Evolutionary conservation across 768 basidiomycete species (phyloP), one percentile per base, ranked within the genome.

Genomic region (Naganishia randhawae): DNA sequence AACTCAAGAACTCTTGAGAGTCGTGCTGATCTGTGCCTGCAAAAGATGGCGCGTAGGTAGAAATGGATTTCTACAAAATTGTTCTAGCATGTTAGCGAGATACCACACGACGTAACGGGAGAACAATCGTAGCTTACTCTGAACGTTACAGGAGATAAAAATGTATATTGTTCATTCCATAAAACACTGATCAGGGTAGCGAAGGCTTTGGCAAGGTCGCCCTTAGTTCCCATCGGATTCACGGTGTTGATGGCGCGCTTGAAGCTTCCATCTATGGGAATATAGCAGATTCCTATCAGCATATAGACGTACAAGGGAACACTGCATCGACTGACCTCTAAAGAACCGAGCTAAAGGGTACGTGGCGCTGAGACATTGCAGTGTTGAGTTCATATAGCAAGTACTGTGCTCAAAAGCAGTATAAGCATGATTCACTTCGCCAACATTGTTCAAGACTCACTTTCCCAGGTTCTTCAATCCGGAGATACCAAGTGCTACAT

Each of bases 341-440:
- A 99, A 98, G 82, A 94, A 97, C 64, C 87, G 84, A 33, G 93
- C 86, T 79, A 99, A 95, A 0, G 95, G 95, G 8, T 90, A 86
- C 0, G 95, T 96, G 0, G 94, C 94, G 76, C 88, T 92, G 76
- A 99, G 82, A 78, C 96, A 99, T 80, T 99, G 96, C 17, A 99
- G 86, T 7, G 92, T 93, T 33, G 96, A 91, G 78, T 98, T 98
- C 92, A 98, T 98, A 77, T 98, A 99, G 79, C 96, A 99, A 9
- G 96, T 99, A 78, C 97, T 98, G 19, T 90, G 88, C 25, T n/a
- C 33, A 31, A 19, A 52, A 51, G 66, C 41, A 32, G 35, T 42
- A 25, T 13, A 37, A 19, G 14, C 16, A 33, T 11, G 22, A 5
- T 17, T 45, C 42, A n/a, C n/a, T 3, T 32, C n/a, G 31, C 5